Percentiles rank a stretch among this genome's conserved stretches.
These are phyloP conservation scores for Phytopythium ostracodes DNA, from an alignment of 352 stramenopile genomes.

Conservation along the genomic window DNA sequence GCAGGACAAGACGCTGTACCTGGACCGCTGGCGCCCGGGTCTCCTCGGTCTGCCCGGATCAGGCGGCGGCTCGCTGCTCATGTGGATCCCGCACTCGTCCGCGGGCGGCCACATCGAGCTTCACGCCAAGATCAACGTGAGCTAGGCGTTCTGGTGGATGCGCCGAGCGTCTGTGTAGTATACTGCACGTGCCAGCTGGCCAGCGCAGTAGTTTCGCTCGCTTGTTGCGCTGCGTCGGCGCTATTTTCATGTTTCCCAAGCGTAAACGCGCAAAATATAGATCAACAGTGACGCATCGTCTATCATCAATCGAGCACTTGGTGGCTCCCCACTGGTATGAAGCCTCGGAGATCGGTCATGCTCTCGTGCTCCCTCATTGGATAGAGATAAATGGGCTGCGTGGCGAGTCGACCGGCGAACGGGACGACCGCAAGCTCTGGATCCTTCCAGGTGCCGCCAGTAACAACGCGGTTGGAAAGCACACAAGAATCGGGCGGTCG, in stretches of 20 bases:
- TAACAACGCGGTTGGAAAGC: not conserved
- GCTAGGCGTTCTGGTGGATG: slow-evolving; percentile 7
- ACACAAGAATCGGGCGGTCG: not conserved
- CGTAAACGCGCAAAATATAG: not conserved
- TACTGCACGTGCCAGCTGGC: not conserved
- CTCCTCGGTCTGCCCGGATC: slow-evolving; percentile 52
- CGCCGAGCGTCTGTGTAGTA: not conserved
- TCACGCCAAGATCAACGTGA: slow-evolving; percentile 39
- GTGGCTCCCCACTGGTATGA: not conserved
- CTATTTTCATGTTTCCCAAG: slow-evolving; percentile 1
- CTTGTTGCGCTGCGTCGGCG: not conserved
- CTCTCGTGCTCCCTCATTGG: not conserved
- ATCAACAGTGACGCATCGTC: not conserved
- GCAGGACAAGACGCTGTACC: slow-evolving; percentile 55
- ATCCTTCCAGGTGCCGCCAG: not conserved
- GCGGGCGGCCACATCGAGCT: slow-evolving; percentile 46
- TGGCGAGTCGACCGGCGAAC: not conserved
- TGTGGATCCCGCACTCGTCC: slow-evolving; percentile 47
- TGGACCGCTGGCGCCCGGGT: slow-evolving; percentile 60
- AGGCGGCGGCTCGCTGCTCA: slow-evolving; percentile 50
- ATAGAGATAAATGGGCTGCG: slow-evolving; percentile 1
- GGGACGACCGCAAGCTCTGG: not conserved
- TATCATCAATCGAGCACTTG: not conserved
- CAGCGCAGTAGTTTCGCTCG: not conserved
- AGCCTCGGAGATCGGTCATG: not conserved